Base-by-base conservation (phyloP, 2,329 filamentous ascomycete species). In the Xylaria sp. region DNA sequence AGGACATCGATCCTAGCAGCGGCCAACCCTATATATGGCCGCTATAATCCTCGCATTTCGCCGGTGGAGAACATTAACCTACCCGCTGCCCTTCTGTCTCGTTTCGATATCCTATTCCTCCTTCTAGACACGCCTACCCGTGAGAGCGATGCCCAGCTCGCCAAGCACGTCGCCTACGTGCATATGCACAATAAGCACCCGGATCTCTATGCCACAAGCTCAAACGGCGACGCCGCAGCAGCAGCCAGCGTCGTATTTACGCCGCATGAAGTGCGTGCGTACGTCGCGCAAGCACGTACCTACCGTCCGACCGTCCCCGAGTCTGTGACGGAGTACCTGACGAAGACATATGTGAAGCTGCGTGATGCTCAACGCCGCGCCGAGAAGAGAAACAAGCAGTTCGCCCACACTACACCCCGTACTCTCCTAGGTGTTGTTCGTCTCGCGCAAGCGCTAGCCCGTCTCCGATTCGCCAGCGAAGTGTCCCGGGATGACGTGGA, bases 51-150 rank as follows among this genome's bases (percentile, higher is more conserved):
- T 60, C 92, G 93, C 67, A 91, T 99, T 71, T 97, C 94, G 0
- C 95, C 95, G 0, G 94, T 99, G 25, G 95, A 99, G 78, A 99
- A 99, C 78, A 99, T 99, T 80, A 99, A 99, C 78, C 88, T 99
- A 42, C 95, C 95, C n/a, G 95, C 95, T 17, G 95, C 95, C 19
- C 87, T 99, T 19, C 87, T 99, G 57, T 97, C 94, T 63, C 92
- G 95, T 86, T 99, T 99, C 79, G 95, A 99, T 77, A 86, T 99
- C 69, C 87, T 99, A 69, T 99, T 98, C 84, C 84, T 99, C 49
- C 94, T 99, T 72, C 90, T 99, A 62, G 95, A 99, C 80, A 97
- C 92, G 38, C 94, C 95, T 2, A 89, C 89, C 17, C 90, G 93
- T 67, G 95, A 99, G 70, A 85, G 87, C 0, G 95, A 99, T 73